A percentile compares a stretch with the other conserved stretches of the same genome.
Evolutionary conservation across 257 asterid genomes (phyloP).

Genomic region (Thymus quinquecostatus): DNA sequence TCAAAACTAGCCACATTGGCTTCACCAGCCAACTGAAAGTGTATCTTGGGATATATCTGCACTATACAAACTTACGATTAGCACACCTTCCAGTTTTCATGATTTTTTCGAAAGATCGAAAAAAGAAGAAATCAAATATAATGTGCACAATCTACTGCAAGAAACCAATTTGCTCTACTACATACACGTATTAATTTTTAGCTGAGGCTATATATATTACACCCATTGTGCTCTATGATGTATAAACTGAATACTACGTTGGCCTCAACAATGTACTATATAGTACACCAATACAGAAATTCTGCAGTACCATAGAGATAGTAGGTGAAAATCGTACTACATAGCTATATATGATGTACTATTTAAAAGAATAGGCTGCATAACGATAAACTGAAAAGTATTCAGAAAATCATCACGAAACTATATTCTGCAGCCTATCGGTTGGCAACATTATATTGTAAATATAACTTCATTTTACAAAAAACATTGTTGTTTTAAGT

Average conservation of each 20-base stretch:
- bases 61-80: constrained; percentile 41
- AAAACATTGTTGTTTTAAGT: not conserved
- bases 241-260: no score
- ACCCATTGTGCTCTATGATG: not conserved
- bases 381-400: not conserved
- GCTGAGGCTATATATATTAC: not conserved
- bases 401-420: not conserved
- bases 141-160: not conserved
- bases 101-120: not conserved
- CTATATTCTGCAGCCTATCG: not conserved
- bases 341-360: not conserved
- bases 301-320: not conserved
- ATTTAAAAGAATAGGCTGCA: not conserved
- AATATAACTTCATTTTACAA: not conserved
- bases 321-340: not conserved
- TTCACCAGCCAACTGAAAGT: constrained; percentile 95
- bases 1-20: constrained; percentile 93
- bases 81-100: constrained; percentile 23
- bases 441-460: no score
- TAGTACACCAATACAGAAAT: not conserved
- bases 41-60: constrained; percentile 97
- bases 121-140: not conserved
- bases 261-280: not conserved
- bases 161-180: not conserved
- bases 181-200: not conserved